phyloP scores from a whole-genome alignment of 805 yeast genomes.

The Suhomyces pyralidae region DNA sequence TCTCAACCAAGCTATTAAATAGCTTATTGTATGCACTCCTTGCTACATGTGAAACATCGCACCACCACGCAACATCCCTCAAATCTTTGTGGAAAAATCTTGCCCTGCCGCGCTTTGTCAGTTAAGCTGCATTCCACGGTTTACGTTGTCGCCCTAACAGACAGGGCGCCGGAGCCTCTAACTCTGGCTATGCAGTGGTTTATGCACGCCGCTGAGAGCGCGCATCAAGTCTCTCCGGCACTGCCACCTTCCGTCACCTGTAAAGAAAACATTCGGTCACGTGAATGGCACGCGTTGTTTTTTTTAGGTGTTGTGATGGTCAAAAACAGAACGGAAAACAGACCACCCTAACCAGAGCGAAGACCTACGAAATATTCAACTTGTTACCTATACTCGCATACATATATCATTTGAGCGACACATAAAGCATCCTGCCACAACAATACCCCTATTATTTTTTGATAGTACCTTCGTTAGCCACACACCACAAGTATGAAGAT shows the following conservation, averaged over 20 bases:
- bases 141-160: neutral
- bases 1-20: neutral
- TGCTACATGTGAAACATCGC: neutral
- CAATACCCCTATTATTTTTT: neutral
- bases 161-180: neutral
- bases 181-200: neutral
- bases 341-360: neutral
- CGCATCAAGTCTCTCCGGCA: neutral
- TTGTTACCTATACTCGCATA: neutral
- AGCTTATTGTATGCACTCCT: neutral
- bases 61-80: neutral
- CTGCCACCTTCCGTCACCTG: neutral
- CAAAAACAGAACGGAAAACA: neutral
- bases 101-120: neutral
- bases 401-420: neutral
- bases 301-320: neutral
- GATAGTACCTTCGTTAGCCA: neutral
- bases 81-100: neutral
- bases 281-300: neutral
- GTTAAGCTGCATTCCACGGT: neutral
- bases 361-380: neutral
- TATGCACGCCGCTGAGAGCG: neutral
- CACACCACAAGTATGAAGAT: conserved; percentile 4
- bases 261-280: neutral
- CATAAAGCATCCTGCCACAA: neutral